Conservation (phyloP, 495 filamentous ascomycete genomes). For the Aspergillus cristatus region DNA sequence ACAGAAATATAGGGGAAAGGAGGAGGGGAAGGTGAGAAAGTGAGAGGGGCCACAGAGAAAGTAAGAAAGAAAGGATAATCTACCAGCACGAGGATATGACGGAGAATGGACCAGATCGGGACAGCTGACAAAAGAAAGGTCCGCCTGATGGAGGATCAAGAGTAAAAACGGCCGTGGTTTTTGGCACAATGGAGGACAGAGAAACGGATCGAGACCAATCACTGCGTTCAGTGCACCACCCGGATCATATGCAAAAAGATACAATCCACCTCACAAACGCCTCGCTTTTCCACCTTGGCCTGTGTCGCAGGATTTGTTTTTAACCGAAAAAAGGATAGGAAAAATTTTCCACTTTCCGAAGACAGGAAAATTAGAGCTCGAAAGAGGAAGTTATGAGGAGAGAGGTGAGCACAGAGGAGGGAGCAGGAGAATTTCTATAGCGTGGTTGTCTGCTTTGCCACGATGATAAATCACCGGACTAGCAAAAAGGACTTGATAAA, state of each 20-base stretch:
- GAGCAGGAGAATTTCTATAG: too few species aligned
- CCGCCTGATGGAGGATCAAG: too few species aligned
- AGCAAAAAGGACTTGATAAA: not conserved
- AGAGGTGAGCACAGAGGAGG: not conserved
- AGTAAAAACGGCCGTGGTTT: too few species aligned
- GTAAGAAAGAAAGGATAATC: not conserved
- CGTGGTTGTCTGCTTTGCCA: constrained; percentile 12
- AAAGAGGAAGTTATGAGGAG: constrained; percentile 3
- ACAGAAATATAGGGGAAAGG: not conserved
- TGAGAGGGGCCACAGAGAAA: not conserved
- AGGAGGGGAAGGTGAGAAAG: not conserved
- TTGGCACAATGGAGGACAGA: constrained; percentile 2
- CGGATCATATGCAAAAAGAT: constrained; percentile 13
- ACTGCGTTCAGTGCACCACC: constrained; percentile 3
- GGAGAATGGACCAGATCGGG: too few species aligned
- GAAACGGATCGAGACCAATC: constrained; percentile 7
- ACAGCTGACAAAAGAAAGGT: too few species aligned
- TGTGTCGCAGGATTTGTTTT: constrained; percentile 10
- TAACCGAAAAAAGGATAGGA: too few species aligned
- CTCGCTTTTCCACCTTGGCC: not conserved
- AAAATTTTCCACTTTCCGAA: too few species aligned
- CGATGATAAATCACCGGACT: constrained; percentile 19
- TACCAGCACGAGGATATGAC: too few species aligned
- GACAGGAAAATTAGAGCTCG: too few species aligned
- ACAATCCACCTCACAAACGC: too few species aligned